Conservation (phyloP, 805 yeast genomes). For the Scheffersomyces stipitis region DNA sequence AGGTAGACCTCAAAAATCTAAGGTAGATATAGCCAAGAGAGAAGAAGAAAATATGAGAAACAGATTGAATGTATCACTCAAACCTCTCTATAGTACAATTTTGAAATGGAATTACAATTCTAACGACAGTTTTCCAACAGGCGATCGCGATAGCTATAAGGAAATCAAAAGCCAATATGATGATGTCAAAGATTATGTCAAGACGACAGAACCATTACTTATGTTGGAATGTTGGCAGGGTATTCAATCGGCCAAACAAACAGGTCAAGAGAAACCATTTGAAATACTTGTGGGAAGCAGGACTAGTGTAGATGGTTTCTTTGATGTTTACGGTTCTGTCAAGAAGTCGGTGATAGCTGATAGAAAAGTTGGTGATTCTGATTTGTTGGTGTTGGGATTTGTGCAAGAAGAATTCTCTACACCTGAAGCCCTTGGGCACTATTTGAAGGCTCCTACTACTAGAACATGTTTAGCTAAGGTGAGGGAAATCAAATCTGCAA, state of each 20-base stretch:
- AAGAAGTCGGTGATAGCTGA: conserved; percentile 52
- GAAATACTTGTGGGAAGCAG: conserved; percentile 73
- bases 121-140: conserved; percentile 58
- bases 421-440: conserved; percentile 18
- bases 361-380: conserved; percentile 67
- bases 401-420: conserved; percentile 16
- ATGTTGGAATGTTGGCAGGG: conserved; percentile 94
- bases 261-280: conserved; percentile 62
- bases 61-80: conserved; percentile 74
- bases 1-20: conserved; percentile 16
- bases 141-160: conserved; percentile 38
- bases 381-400: conserved; percentile 61
- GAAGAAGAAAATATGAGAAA: conserved; percentile 78
- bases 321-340: conserved; percentile 79
- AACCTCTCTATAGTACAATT: conserved; percentile 68
- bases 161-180: conserved; percentile 57
- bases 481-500: conserved; percentile 64
- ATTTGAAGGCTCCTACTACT: conserved; percentile 28
- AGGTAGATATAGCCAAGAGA: conserved; percentile 36
- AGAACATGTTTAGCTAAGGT: conserved; percentile 80
- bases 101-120: conserved; percentile 75
- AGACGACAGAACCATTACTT: conserved; percentile 74
- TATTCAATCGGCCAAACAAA: conserved; percentile 67
- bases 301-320: conserved; percentile 79
- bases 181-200: conserved; percentile 63